Base-by-base conservation (phyloP, 2,329 filamentous ascomycete species). In the Hortaea werneckii region DNA sequence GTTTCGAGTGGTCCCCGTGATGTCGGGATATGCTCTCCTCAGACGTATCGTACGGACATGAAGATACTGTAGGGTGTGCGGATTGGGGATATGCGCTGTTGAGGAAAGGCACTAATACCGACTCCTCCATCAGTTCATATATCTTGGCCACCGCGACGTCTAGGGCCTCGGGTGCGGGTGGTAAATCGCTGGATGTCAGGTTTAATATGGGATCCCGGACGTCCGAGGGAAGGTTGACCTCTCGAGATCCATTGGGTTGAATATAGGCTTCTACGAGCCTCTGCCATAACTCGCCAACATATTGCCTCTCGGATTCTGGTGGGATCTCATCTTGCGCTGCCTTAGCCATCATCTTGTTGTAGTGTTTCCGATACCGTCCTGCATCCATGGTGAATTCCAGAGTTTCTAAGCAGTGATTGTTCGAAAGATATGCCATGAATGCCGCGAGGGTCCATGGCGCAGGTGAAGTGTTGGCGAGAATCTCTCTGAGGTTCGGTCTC, bases 51-150 rank as follows among this genome's bases (percentile, higher is more conserved):
- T 69, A 61, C 52, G 65, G 51, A 61, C 68, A 63, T 56, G 65
- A 54, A 39, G 63, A 61, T 37, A 64, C 53, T 39, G 59, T 63
- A 40, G 71, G 67, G 37, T 63, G 56, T n/a, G 75, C 69, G 29
- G 70, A 67, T 39, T 73, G 69, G 1, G 71, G 68, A 48, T 72
- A 73, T 41, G 74, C 68, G 51, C 73, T 77, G 65, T 95, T 90
- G 44, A 96, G 75, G 62, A 96, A 98, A 0, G 90, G 89, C 0
- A 95, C 82, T 43, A 96, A 74, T 0, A 96, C 86, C 3, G 89
- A 95, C 63, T 96, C 92, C 58, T 95, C 94, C 89, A 98, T 96
- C 46, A 98, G 73, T 56, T 96, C 92, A 64, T 90, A 89, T 37
- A 95, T 86, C 50, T 95, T 94, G 50, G 78, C 77, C 26, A 94